These are phyloP conservation scores for Trapa bicornis DNA, from an alignment of 345 rosid genomes.

Conservation along the genomic window DNA sequence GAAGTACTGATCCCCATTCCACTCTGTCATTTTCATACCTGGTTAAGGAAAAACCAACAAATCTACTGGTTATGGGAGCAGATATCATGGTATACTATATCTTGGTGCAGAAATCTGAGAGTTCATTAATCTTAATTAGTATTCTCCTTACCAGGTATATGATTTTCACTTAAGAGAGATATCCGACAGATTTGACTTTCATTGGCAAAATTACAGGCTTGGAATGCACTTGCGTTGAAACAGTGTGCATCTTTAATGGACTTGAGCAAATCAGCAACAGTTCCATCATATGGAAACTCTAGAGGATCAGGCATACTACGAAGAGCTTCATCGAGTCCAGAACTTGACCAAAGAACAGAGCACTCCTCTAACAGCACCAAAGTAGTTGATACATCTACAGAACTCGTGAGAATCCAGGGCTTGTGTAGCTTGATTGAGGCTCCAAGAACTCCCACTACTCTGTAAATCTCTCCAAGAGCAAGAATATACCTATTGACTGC, in stretches of 20 bases:
- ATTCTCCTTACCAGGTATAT: slow-evolving; percentile 40
- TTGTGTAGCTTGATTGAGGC: slow-evolving; percentile 49
- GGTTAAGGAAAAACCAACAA: slow-evolving; percentile 15
- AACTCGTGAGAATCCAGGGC: slow-evolving; percentile 56
- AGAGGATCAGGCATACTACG: slow-evolving; percentile 23
- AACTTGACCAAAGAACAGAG: slow-evolving; percentile 48
- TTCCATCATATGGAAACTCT: slow-evolving; percentile 17
- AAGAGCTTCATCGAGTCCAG: slow-evolving; percentile 66
- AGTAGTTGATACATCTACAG: slow-evolving; percentile 20
- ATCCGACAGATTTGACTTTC: slow-evolving; percentile 43
- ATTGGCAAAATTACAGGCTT: slow-evolving; percentile 29
- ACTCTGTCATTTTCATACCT: slow-evolving; percentile 51
- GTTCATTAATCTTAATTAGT: neutral
- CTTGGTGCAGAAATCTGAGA: neutral
- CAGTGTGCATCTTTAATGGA: slow-evolving; percentile 37
- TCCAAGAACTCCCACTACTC: slow-evolving; percentile 54
- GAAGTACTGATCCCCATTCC: slow-evolving; percentile 54
- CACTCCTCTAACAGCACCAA: slow-evolving; percentile 47
- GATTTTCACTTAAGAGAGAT: slow-evolving; percentile 33
- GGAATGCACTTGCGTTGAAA: slow-evolving; percentile 29
- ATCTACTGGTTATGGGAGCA: neutral
- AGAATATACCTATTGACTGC: slow-evolving; percentile 48
- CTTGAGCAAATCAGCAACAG: slow-evolving; percentile 24
- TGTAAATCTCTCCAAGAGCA: slow-evolving; percentile 74
- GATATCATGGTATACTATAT: neutral